Evolutionary conservation across 352 stramenopile genomes (phyloP).

Genomic region (Phytophthora hybrid): DNA sequence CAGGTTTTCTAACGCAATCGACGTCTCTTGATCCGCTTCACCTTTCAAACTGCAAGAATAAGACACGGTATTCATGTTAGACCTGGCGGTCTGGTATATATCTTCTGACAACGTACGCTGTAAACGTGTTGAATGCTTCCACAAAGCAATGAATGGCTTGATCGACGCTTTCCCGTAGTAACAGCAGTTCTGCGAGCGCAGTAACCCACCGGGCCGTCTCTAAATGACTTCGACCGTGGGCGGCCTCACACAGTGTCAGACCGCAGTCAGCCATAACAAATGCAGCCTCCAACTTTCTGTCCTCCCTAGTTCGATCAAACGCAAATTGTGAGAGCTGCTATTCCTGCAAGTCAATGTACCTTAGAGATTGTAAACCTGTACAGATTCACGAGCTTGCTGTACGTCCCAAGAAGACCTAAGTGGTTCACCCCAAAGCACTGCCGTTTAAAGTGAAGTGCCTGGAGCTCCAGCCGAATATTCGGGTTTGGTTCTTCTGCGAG

Average conservation of each 20-base stretch:
- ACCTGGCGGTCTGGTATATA: neutral
- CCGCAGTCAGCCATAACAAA: constrained; percentile 49
- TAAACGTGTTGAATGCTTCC: constrained; percentile 42
- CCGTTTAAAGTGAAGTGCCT: constrained; percentile 63
- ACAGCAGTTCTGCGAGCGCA: constrained; percentile 48
- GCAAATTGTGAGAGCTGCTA: neutral
- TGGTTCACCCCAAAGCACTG: constrained; percentile 44
- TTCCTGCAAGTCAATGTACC: neutral
- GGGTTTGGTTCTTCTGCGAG: constrained; percentile 46
- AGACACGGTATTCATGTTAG: neutral
- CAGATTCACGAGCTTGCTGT: constrained; percentile 52
- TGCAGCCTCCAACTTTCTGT: constrained; percentile 36
- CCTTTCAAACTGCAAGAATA: constrained; percentile 39
- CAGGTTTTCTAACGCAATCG: constrained; percentile 58
- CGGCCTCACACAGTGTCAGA: constrained; percentile 51
- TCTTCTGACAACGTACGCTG: constrained; percentile 27
- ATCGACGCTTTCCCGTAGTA: constrained; percentile 29
- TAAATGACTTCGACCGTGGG: constrained; percentile 41
- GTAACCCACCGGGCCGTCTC: constrained; percentile 62
- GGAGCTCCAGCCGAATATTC: constrained; percentile 53
- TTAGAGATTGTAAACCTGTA: constrained; percentile 40
- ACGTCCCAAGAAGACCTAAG: constrained; percentile 44
- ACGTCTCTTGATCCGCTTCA: constrained; percentile 41
- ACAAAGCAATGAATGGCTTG: constrained; percentile 52
- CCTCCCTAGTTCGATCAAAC: constrained; percentile 21